Percentiles rank a stretch among this genome's conserved stretches.
These are phyloP conservation scores for Vanderwaltozyma verrucispora DNA, from an alignment of 805 yeast genomes.

Conservation along the genomic window DNA sequence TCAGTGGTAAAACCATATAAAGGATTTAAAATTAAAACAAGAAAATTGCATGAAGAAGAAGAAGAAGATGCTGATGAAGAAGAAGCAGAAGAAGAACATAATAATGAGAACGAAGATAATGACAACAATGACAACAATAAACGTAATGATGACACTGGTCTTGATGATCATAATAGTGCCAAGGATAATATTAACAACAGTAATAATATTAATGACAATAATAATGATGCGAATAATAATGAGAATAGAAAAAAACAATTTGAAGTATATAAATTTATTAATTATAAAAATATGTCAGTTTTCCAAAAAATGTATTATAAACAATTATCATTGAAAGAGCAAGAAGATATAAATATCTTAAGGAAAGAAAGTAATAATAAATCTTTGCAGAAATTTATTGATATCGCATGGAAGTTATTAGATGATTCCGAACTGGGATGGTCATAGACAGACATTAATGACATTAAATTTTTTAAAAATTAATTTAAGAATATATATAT, in stretches of 20 bases:
- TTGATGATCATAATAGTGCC: constrained; percentile 1
- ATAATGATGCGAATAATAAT: not conserved
- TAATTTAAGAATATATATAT: too few relatives aligned
- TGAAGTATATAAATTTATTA: not conserved
- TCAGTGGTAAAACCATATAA: constrained; percentile 24
- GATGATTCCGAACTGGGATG: constrained; percentile 28
- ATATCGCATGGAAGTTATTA: constrained; percentile 23
- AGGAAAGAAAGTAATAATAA: not conserved
- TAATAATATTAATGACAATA: constrained; percentile 2
- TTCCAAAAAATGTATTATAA: constrained; percentile 1
- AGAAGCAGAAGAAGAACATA: too few relatives aligned
- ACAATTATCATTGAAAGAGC: not conserved
- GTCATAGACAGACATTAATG: too few relatives aligned
- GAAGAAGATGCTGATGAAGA: too few relatives aligned
- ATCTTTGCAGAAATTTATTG: constrained; percentile 9
- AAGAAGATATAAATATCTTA: not conserved
- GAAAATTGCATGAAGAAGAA: not conserved
- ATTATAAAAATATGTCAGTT: not conserved
- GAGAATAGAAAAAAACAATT: not conserved
- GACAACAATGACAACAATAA: not conserved
- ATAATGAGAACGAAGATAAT: not conserved
- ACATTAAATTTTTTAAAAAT: constrained; percentile 1
- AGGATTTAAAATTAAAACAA: constrained; percentile 16
- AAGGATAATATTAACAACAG: not conserved
- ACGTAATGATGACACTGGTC: not conserved